phyloP scores from a whole-genome alignment of 192 early-diverging fungal species.

The Diversispora eburnea region DNA sequence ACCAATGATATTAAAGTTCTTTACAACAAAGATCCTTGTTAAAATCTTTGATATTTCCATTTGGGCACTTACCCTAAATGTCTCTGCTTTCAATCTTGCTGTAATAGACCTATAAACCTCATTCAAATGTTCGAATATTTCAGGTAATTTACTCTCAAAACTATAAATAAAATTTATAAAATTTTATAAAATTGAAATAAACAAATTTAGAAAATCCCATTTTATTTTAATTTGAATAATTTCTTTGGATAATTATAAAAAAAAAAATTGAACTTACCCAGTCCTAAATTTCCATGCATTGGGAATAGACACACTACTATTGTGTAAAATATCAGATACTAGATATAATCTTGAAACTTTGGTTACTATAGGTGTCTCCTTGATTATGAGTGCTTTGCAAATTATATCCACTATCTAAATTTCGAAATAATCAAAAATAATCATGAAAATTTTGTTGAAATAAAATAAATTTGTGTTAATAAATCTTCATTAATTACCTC shows the following conservation, averaged over 20 bases:
- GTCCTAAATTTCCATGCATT: constrained; percentile 85
- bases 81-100: constrained; percentile 78
- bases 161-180: no score
- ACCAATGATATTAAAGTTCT: no score
- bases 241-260: not conserved
- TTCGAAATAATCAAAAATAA: not conserved
- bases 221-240: no score
- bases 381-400: constrained; percentile 52
- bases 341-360: constrained; percentile 77
- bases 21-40: not conserved
- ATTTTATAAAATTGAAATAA: not conserved
- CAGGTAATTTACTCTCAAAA: constrained; percentile 58
- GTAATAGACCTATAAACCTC: constrained; percentile 61
- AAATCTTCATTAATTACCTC: constrained; percentile 40
- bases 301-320: constrained; percentile 71
- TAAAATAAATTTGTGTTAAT: not conserved
- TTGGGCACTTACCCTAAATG: constrained; percentile 51
- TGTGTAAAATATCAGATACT: constrained; percentile 90
- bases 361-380: constrained; percentile 52
- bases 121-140: constrained; percentile 69
- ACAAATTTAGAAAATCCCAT: not conserved
- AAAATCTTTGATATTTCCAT: not conserved
- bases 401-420: constrained; percentile 66
- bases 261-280: constrained; percentile 34
- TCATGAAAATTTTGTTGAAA: not conserved